These are phyloP conservation scores for Ormosia emarginata DNA, from an alignment of 306 rosid genomes.

Conservation along the genomic window DNA sequence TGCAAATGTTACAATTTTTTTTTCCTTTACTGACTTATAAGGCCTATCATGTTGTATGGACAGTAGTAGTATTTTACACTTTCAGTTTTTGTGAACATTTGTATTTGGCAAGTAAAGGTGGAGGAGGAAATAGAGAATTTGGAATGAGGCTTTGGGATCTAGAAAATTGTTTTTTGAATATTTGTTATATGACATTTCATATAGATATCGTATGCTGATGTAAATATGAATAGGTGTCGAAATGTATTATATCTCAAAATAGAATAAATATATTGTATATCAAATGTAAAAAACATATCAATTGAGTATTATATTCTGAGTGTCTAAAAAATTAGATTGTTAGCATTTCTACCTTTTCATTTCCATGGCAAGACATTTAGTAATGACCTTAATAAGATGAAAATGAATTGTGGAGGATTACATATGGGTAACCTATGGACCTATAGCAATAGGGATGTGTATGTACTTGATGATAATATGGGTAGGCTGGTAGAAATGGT, in stretches of 20 bases:
- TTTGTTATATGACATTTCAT: no score
- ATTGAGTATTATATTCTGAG: no score
- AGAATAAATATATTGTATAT: no score
- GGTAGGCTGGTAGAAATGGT: neutral
- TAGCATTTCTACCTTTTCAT: neutral
- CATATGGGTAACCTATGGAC: neutral
- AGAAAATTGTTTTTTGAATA: no score
- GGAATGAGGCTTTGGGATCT: neutral
- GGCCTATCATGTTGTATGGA: neutral
- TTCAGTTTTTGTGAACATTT: neutral
- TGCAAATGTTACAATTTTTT: neutral
- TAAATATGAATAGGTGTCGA: no score
- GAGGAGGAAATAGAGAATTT: neutral
- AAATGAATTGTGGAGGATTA: slow-evolving; percentile 2
- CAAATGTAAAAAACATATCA: no score
- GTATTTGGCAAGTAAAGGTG: neutral
- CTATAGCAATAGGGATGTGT: neutral
- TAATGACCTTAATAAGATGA: neutral
- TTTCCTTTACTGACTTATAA: neutral
- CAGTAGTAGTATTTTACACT: neutral
- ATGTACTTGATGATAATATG: neutral
- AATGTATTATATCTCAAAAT: no score
- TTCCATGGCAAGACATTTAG: slow-evolving; percentile 9
- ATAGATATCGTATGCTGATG: no score
- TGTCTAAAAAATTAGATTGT: no score